These are phyloP conservation scores for Austroboletus rostrupii DNA, from an alignment of 1,284 basidiomycete genomes.

Conservation along the genomic window DNA sequence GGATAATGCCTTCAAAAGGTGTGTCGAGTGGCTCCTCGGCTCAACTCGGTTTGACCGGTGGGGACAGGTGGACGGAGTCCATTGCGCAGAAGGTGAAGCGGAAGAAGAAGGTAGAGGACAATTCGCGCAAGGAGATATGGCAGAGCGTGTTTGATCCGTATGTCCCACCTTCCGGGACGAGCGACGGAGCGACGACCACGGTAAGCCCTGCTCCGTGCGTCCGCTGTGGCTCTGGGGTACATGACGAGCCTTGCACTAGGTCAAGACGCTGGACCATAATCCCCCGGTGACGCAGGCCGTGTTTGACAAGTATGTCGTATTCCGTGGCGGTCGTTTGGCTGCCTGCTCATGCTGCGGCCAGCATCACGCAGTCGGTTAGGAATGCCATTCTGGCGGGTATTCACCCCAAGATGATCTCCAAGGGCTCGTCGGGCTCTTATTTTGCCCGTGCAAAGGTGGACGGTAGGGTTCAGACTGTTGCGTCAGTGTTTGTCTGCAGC, in stretches of 20 bases:
- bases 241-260: conserved; percentile 30
- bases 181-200: conserved; percentile 14
- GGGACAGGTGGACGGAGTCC: conserved; percentile 72
- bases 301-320: conserved; percentile 57
- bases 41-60: conserved; percentile 3
- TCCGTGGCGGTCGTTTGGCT: not conserved
- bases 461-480: conserved; percentile 69
- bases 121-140: conserved; percentile 67
- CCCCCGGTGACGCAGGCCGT: conserved; percentile 68
- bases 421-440: conserved; percentile 84
- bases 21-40: conserved; percentile 5
- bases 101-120: conserved; percentile 70
- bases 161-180: conserved; percentile 21
- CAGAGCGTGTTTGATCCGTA: conserved; percentile 73
- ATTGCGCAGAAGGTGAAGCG: conserved; percentile 79
- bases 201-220: conserved; percentile 16
- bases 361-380: conserved; percentile 62
- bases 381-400: conserved; percentile 70
- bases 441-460: conserved; percentile 77
- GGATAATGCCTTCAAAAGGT: conserved; percentile 80
- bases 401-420: conserved; percentile 85
- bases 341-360: conserved; percentile 28
- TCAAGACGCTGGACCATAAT: conserved; percentile 76
- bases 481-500: conserved; percentile 44
- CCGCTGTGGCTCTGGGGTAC: conserved; percentile 1